Evolutionary conservation across 306 rosid genomes (phyloP), one percentile per base, ranked within the genome.

Genomic region (Carpinus fangiana): DNA sequence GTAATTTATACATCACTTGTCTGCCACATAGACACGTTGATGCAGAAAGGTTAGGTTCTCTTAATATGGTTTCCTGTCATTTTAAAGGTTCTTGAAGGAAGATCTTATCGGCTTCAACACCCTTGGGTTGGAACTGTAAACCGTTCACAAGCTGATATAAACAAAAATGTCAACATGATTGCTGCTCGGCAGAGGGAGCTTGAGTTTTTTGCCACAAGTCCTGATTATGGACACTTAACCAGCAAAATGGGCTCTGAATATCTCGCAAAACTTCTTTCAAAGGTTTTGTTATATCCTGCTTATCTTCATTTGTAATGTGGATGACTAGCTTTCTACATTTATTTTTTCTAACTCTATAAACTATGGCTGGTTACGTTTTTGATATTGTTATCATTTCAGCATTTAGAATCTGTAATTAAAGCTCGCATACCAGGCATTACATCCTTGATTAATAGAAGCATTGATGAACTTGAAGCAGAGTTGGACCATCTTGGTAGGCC

Each of bases 41-140:
- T 23, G 54, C 45, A 57, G 43, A 55, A 13, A 14, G 36, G 5
- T 12, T 46, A 28, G 13, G 56, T 48, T 21, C 70, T 38, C 20
- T 43, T 10, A 3, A 38, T 78, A 43, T 73, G 4, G 16, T 47
- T 36, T 51, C 50, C 20, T n/a, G 41, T 53, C 54, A 28, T 41
- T 45, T 76, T 77, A 23, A 55, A 87, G 90, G 85, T 87, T 82
- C 88, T 87, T 43, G 88, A 82, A 67, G 90, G 90, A 80, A 85
- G 80, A 71, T 80, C 90, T 61, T 87, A 74, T 62, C 79, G 70
- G 80, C 87, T 87, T 75, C 84, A 87, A 72, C 82, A 80, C 74
- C 88, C 90, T 54, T 87, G 90, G 88, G 90, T 87, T 78, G 90
- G 90, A 72, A 81, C 85, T 20, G 90, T 84, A 72, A 87, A 80